Evolutionary conservation across 352 stramenopile genomes (phyloP), one percentile per base, ranked within the genome.

Genomic region (Phytophthora fragariaefolia): DNA sequence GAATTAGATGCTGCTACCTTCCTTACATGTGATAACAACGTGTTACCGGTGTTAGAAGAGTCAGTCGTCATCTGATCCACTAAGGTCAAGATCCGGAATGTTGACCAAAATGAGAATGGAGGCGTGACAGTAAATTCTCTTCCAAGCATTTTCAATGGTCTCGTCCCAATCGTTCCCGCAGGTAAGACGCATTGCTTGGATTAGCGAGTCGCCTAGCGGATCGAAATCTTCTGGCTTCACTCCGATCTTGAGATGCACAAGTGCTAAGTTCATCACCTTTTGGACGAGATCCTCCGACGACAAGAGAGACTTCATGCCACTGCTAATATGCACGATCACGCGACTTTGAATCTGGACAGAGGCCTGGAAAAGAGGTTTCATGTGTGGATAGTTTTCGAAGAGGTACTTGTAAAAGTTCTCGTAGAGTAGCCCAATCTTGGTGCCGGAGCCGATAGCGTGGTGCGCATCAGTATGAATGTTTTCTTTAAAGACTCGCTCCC

Each of bases 151-250:
- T 55, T 91, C 83, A 24, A 82, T 80, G 3, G 40, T 69, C 20
- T 83, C 76, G 52, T 60, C 66, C 83, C 83, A 91, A 32, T 84
- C 60, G 22, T 71, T 60, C 2, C 62, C 73, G 8, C 79, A 87
- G 4, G 79, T 90, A 18, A 73, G 43, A 17, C 73, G 77, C 82
- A 91, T 91, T 1, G 77, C 77, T 53, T 89, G 77, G 20, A 89
- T 83, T 12, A 89, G 68, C 15, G 80, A 76, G 42, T 87, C 71
- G 13, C 83, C 79, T 0, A 91, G 66, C 10, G 81, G 76, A 40
- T 89, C 79, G 47, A 91, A 88, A 55, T 91, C 80, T 12, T 87
- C 70, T 26, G 77, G 75, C 36, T 85, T 82, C n/a, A 91, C 77
- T 23, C 83, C 79, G 42, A 89, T 88, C 53, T 89, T 87, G 55